These are phyloP conservation scores for Amanita muscaria DNA, from an alignment of 768 basidiomycete genomes.

Conservation along the genomic window DNA sequence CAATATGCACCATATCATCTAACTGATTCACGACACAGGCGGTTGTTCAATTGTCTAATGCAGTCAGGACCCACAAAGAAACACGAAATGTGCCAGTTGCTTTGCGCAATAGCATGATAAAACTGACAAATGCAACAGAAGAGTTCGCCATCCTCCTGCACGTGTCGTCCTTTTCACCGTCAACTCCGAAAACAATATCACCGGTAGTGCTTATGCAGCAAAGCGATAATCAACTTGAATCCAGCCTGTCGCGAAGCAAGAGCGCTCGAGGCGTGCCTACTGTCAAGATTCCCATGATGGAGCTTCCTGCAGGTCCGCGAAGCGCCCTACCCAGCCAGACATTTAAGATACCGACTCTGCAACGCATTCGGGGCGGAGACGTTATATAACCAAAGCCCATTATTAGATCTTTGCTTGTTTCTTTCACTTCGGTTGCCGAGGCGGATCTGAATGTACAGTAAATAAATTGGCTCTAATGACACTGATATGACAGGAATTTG, in stretches of 20 bases:
- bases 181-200: conserved; percentile 48
- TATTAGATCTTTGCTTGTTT: background rate
- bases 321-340: conserved; percentile 14
- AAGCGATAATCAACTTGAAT: conserved; percentile 43
- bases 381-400: background rate
- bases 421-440: background rate
- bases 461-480: too few species aligned
- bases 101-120: conserved; percentile 63
- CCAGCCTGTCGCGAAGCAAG: conserved; percentile 50
- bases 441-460: too few species aligned
- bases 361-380: conserved; percentile 9
- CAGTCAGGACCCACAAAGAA: conserved; percentile 56
- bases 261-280: conserved; percentile 40
- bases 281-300: background rate
- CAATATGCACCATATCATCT: background rate
- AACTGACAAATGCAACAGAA: conserved; percentile 75
- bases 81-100: conserved; percentile 44
- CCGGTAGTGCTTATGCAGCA: conserved; percentile 24
- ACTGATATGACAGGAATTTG: too few species aligned
- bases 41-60: conserved; percentile 68
- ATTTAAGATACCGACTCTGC: conserved; percentile 13
- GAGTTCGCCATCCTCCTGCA: conserved; percentile 83
- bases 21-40: conserved; percentile 31
- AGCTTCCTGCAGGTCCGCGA: background rate
- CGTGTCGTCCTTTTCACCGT: conserved; percentile 71